Evolutionary conservation across 148 eudicot genomes (phyloP), one percentile per base, ranked within the genome.

Genomic region (Arctostaphylos glauca): DNA sequence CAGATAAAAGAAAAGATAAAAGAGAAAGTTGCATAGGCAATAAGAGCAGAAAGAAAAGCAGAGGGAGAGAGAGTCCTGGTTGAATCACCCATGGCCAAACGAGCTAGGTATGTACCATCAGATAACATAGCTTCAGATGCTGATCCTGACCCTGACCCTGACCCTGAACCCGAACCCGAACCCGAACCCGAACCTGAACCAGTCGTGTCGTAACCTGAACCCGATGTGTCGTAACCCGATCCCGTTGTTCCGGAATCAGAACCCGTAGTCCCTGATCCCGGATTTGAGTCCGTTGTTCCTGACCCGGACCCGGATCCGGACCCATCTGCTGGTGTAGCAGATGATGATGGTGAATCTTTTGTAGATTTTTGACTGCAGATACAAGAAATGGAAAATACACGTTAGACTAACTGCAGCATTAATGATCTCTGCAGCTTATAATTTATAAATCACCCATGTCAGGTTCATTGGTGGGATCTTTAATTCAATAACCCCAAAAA

Each of bases 41-140:
- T 59, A n/a, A 85, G 55, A 43, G 86, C 78, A 9, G 58, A 76
- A 50, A 23, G 59, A 7, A 52, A 52, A 25, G 78, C 59, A 23
- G 59, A 23, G 19, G 77, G 74, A 66, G 81, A 47, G 53, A 15
- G 71, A 77, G 81, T 79, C 83, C 86, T 81, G 31, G 85, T 72
- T 16, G 98, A 92, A 80, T 81, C 88, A 49, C 98, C 98, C 94
- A 94, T 92, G 53, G 99, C 99, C 83, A 96, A 64, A 56, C 95
- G 94, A 52, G 97, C 98, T 82, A 96, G 84, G 89, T 90, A 94
- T 71, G 99, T 94, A 71, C 95, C 97, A 83, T 96, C 95, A 18
- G 91, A 72, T 76, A 87, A 48, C 88, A 93, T 82, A 19, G 92
- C 87, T 49, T 89, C 90, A 5, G 90, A 82, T 21, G 87, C 85